phyloP scores from a whole-genome alignment of 768 basidiomycete genomes.

The Mycena filopes region DNA sequence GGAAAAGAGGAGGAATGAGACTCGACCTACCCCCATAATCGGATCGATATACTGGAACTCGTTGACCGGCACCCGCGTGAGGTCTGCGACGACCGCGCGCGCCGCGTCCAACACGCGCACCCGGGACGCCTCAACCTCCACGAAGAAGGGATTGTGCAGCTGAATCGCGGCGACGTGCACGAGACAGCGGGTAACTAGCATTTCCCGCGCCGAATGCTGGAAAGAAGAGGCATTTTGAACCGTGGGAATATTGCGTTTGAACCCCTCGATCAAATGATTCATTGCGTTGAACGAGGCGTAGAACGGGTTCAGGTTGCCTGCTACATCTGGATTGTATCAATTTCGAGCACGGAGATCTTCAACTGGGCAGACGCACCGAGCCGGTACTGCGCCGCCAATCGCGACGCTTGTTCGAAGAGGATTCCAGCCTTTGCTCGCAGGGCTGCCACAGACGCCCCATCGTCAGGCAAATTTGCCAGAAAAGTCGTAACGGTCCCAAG shows the following conservation, averaged over 20 bases:
- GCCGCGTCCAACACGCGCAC: constrained; percentile 20
- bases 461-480: constrained; percentile 14
- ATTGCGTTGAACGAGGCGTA: constrained; percentile 36
- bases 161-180: constrained; percentile 41
- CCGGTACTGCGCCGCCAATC: constrained; percentile 32
- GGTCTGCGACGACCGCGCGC: constrained; percentile 17
- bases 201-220: constrained; percentile 17
- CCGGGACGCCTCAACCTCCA: constrained; percentile 20
- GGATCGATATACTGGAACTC: constrained; percentile 27
- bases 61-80: constrained; percentile 6
- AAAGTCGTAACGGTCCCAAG: constrained; percentile 27
- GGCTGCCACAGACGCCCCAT: constrained; percentile 12
- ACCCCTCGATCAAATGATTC: constrained; percentile 40
- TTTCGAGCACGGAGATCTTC: background rate
- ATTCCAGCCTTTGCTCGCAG: constrained; percentile 30
- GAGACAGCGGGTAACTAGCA: constrained; percentile 39
- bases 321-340: constrained; percentile 31
- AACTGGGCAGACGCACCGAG: constrained; percentile 35
- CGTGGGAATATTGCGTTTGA: constrained; percentile 20
- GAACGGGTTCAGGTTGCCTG: constrained; percentile 35
- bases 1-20: background rate
- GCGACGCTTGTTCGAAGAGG: constrained; percentile 42
- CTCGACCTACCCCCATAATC: constrained; percentile 31
- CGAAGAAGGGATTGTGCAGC: constrained; percentile 39
- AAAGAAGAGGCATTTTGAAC: too few species aligned